Evolutionary conservation across 2,329 filamentous ascomycete genomes (phyloP).

Genomic region (Fusarium pilosicola): DNA sequence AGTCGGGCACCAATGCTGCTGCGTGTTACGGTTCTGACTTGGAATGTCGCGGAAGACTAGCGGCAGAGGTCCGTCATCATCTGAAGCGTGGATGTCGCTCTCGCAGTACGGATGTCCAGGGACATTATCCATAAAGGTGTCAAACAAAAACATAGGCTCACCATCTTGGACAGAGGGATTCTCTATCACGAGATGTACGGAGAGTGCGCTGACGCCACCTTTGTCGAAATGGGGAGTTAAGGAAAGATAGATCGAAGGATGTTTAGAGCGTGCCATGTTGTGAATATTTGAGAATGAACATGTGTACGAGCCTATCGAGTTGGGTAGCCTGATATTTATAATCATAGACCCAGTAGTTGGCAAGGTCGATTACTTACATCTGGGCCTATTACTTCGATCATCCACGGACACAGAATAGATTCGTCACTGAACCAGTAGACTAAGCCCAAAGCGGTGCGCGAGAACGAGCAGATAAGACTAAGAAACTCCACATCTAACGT

Average conservation of each 20-base stretch:
- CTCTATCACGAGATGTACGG: not conserved
- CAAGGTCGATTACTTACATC: not conserved
- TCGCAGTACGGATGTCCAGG: not conserved
- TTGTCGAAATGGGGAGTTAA: not conserved
- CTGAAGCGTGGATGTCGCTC: not conserved
- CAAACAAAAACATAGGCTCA: not conserved
- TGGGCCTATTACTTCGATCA: not conserved
- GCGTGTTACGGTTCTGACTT: not conserved
- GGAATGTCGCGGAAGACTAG: not conserved
- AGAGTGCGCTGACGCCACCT: not conserved
- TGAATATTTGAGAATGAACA: not conserved
- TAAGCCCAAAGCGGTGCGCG: not conserved
- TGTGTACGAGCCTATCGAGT: not conserved
- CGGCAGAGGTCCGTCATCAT: not conserved
- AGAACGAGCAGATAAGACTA: not conserved
- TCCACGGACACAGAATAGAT: not conserved
- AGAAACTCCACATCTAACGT: not conserved
- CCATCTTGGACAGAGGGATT: not conserved
- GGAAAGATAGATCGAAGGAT: not conserved
- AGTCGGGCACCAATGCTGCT: not conserved
- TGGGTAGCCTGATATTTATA: not conserved
- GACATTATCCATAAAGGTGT: not conserved
- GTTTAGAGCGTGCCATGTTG: not conserved
- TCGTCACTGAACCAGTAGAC: not conserved
- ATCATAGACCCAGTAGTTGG: not conserved